A percentile compares a stretch with the other conserved stretches of the same genome.
Evolutionary conservation across 2,329 filamentous ascomycete genomes (phyloP).

Genomic region (Zymoseptoria tritici): DNA sequence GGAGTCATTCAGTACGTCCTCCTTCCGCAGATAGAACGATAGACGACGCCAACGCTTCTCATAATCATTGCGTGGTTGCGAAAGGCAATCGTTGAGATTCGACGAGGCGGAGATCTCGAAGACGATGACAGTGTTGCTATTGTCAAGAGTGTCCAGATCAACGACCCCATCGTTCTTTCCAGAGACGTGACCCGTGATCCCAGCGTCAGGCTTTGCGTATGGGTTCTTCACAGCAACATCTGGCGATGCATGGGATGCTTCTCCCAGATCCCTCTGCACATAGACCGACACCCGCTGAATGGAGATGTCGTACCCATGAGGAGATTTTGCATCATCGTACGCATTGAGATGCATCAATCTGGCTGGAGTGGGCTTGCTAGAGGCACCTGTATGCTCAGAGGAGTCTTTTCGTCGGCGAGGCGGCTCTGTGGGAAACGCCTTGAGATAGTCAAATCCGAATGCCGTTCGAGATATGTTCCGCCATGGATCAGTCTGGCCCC

Average conservation of each 20-base stretch:
- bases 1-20: slow-evolving; percentile 38
- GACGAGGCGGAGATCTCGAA: slow-evolving; percentile 46
- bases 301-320: slow-evolving; percentile 44
- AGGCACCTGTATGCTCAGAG: slow-evolving; percentile 3
- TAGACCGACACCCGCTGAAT: slow-evolving; percentile 46
- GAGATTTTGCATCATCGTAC: slow-evolving; percentile 39
- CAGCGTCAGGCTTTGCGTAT: slow-evolving; percentile 24
- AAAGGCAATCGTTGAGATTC: slow-evolving; percentile 43
- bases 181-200: neutral
- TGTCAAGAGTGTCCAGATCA: slow-evolving; percentile 34
- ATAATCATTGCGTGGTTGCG: slow-evolving; percentile 43
- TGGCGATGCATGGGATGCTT: slow-evolving; percentile 28
- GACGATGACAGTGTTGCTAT: slow-evolving; percentile 45
- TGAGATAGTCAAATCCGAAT: slow-evolving; percentile 48
- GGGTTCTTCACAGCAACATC: slow-evolving; percentile 38
- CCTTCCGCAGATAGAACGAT: slow-evolving; percentile 43
- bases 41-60: slow-evolving; percentile 48
- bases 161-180: slow-evolving; percentile 1
- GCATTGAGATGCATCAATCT: slow-evolving; percentile 47
- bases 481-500: slow-evolving; percentile 45
- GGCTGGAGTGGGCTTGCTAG: slow-evolving; percentile 19
- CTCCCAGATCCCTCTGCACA: slow-evolving; percentile 42
- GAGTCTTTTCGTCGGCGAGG: slow-evolving; percentile 6
- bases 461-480: slow-evolving; percentile 42
- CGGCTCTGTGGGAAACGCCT: slow-evolving; percentile 32